Conservation (phyloP, 2,329 filamentous ascomycete genomes). For the Fusarium sp. region DNA sequence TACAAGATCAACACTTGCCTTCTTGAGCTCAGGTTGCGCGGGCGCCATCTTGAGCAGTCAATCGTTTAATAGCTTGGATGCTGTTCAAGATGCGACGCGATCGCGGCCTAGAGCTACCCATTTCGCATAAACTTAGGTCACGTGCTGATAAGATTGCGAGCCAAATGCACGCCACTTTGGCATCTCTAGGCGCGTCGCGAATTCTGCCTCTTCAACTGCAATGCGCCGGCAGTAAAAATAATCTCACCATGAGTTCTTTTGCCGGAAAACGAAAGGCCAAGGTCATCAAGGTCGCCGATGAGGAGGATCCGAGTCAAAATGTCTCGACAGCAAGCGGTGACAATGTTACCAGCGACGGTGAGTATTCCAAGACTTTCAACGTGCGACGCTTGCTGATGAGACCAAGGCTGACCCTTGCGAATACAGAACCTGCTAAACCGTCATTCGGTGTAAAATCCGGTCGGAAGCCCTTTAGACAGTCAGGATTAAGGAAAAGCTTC, state of each 20-base stretch:
- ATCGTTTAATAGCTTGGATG: conserved; percentile 40
- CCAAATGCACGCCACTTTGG: conserved; percentile 40
- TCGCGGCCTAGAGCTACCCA: conserved; percentile 41
- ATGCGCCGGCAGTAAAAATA: conserved; percentile 21
- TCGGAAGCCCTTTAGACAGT: conserved; percentile 67
- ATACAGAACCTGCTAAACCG: conserved; percentile 51
- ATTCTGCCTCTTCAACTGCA: conserved; percentile 7
- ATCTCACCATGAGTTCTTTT: conserved; percentile 63
- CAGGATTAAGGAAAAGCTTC: conserved; percentile 67
- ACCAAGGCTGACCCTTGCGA: conserved; percentile 50
- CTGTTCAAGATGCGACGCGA: conserved; percentile 46
- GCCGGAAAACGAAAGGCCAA: conserved; percentile 74
- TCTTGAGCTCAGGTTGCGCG: conserved; percentile 98
- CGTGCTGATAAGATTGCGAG: conserved; percentile 61
- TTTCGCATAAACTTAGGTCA: conserved; percentile 52
- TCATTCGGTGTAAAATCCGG: conserved; percentile 57
- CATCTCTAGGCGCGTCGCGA: conserved; percentile 23
- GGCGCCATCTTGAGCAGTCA: conserved; percentile 82
- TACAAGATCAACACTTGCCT: conserved; percentile 67
- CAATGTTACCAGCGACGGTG: conserved; percentile 52
- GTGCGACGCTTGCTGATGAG: conserved; percentile 50
- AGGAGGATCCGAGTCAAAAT: conserved; percentile 61
- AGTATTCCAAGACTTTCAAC: conserved; percentile 42
- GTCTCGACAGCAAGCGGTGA: conserved; percentile 39
- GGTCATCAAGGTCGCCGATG: conserved; percentile 77